These are phyloP conservation scores for Ophiostoma pallidulum DNA, from an alignment of 2,329 filamentous ascomycete genomes.

Conservation along the genomic window DNA sequence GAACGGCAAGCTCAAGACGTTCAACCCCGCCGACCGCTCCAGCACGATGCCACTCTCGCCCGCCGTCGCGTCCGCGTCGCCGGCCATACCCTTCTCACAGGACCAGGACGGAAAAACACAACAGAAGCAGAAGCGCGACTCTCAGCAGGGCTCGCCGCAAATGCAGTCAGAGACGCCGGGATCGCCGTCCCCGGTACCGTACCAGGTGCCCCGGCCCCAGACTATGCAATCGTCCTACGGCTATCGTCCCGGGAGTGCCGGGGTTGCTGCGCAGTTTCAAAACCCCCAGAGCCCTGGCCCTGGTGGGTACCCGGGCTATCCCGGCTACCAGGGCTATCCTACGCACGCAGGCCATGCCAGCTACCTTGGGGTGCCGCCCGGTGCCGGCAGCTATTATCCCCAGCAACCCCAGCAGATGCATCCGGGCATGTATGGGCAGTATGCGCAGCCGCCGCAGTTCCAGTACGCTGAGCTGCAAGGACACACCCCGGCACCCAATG, in stretches of 20 bases:
- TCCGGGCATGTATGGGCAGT: conserved; percentile 3
- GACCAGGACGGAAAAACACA: neutral
- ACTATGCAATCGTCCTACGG: conserved; percentile 25
- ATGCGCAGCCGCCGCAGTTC: conserved; percentile 13
- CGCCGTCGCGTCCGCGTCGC: conserved; percentile 19
- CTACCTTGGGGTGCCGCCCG: conserved; percentile 11
- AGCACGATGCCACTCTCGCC: conserved; percentile 16
- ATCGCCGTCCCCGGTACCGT: conserved; percentile 28
- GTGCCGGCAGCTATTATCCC: conserved; percentile 20
- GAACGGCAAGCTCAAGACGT: conserved; percentile 51
- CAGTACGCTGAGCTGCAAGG: conserved; percentile 32
- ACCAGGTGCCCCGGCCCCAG: conserved; percentile 32
- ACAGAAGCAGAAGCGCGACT: conserved; percentile 16
- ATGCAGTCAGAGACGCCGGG: conserved; percentile 3
- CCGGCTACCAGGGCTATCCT: conserved; percentile 6
- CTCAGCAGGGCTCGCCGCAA: conserved; percentile 4
- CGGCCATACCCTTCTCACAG: conserved; percentile 5
- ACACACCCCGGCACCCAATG: conserved; percentile 10
- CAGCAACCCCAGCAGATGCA: conserved; percentile 18
- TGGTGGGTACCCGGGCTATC: neutral
- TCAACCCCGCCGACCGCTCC: conserved; percentile 45
- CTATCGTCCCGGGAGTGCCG: conserved; percentile 23
- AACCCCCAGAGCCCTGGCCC: conserved; percentile 3
- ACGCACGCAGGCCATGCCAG: neutral
- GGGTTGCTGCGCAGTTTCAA: conserved; percentile 20